A percentile compares a stretch with the other conserved stretches of the same genome.
Conservation (phyloP, 106 monocot species). For the Apostasia ramifera region DNA sequence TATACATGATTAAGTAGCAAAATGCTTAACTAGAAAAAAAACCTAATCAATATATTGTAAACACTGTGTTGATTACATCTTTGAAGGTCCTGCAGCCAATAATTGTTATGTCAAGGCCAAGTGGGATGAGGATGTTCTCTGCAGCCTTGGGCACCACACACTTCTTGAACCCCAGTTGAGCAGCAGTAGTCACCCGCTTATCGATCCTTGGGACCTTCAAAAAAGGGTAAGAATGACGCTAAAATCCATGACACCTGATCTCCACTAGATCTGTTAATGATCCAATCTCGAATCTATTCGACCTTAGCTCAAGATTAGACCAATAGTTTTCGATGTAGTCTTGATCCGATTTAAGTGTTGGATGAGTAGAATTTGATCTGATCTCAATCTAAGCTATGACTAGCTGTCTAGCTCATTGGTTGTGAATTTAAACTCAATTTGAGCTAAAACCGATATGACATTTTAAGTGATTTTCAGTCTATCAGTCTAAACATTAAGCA, state of each 20-base stretch:
- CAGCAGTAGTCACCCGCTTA: constrained; percentile 60
- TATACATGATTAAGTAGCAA: no score
- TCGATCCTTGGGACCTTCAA: constrained; percentile 82
- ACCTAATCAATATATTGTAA: constrained; percentile 9
- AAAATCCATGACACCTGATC: not conserved
- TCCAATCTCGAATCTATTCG: not conserved
- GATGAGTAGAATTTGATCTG: no score
- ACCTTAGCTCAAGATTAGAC: not conserved
- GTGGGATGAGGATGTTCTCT: constrained; percentile 32
- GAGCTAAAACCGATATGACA: no score
- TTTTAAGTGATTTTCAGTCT: no score
- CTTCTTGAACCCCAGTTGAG: constrained; percentile 81
- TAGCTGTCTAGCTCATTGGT: no score
- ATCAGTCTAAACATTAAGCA: no score
- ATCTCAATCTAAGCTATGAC: no score
- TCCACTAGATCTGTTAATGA: not conserved
- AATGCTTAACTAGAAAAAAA: no score
- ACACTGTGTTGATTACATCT: constrained; percentile 59
- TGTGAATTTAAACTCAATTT: no score
- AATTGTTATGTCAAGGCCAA: constrained; percentile 40
- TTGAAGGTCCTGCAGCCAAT: constrained; percentile 67
- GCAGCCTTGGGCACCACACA: constrained; percentile 67
- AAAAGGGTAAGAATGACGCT: not conserved
- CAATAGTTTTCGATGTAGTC: not conserved
- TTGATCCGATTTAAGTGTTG: no score